Percentiles rank a stretch among this genome's conserved stretches.
These are phyloP conservation scores for Phytophthora agathidicida DNA, from an alignment of 352 stramenopile genomes.

Conservation along the genomic window DNA sequence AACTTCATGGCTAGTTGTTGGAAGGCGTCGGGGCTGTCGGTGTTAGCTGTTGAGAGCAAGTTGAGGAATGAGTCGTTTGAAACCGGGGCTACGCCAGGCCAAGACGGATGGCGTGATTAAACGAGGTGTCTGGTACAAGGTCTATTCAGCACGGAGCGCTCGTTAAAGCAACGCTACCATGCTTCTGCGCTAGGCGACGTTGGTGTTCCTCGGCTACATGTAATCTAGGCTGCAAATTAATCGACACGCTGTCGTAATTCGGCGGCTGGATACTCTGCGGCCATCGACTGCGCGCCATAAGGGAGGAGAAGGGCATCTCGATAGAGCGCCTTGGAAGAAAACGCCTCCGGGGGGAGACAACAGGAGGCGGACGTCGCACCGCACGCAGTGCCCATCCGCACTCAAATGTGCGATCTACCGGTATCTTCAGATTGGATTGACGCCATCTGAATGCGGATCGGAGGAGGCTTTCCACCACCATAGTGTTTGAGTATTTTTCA, in stretches of 20 bases:
- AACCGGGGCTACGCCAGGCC: no score
- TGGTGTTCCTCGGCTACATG: background rate
- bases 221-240: background rate
- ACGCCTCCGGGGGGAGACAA: background rate
- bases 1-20: constrained; percentile 21
- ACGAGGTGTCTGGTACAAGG: no score
- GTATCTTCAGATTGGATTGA: background rate
- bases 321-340: no score
- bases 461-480: background rate
- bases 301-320: background rate
- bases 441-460: background rate
- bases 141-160: no score
- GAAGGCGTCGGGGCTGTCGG: background rate
- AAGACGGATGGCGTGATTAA: no score
- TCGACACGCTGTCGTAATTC: background rate
- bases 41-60: constrained; percentile 11
- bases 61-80: constrained; percentile 10
- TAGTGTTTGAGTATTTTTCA: background rate
- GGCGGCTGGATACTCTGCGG: background rate
- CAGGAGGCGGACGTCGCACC: background rate
- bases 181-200: no score
- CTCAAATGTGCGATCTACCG: no score
- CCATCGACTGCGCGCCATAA: background rate
- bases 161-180: no score
- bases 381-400: no score